Evolutionary conservation across 176 grass and related monocot species (phyloP).

Genomic region (Urochloa ruziziensis): DNA sequence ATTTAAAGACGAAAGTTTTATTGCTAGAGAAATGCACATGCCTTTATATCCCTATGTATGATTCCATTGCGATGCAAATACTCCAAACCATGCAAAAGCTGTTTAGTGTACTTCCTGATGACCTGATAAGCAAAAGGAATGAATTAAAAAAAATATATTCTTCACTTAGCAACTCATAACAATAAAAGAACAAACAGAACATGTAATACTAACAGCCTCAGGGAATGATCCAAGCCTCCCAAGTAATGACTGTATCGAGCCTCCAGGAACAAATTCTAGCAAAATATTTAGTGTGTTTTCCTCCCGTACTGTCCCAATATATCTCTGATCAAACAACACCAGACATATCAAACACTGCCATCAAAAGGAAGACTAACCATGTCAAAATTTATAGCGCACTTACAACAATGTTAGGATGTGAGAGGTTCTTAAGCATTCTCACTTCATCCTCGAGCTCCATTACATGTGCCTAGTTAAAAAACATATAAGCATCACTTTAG

Average conservation of each 20-base stretch:
- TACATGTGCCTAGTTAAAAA: conserved; percentile 63
- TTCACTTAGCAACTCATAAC: not conserved
- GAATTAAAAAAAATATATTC: not conserved
- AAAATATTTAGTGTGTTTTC: conserved; percentile 86
- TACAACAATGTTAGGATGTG: conserved; percentile 91
- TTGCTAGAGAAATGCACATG: conserved; percentile 3
- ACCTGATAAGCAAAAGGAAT: conserved; percentile 51
- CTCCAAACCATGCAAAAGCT: conserved; percentile 79
- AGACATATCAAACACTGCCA: not conserved
- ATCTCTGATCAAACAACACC: conserved; percentile 53
- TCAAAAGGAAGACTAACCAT: not conserved
- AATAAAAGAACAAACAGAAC: not conserved
- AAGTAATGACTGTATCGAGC: conserved; percentile 86
- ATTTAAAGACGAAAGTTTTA: not conserved
- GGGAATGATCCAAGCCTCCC: conserved; percentile 88
- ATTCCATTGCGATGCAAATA: conserved; percentile 93
- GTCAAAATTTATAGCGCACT: conserved; percentile 14
- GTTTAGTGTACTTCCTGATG: conserved; percentile 87
- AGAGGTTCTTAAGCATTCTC: conserved; percentile 86
- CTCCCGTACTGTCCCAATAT: conserved; percentile 78
- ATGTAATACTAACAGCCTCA: conserved; percentile 61
- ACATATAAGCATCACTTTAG: not conserved
- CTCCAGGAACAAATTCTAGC: conserved; percentile 92
- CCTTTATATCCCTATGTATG: conserved; percentile 99
- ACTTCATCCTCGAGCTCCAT: conserved; percentile 93